Conservation (phyloP, 495 filamentous ascomycete species). For the Neurospora sp. region DNA sequence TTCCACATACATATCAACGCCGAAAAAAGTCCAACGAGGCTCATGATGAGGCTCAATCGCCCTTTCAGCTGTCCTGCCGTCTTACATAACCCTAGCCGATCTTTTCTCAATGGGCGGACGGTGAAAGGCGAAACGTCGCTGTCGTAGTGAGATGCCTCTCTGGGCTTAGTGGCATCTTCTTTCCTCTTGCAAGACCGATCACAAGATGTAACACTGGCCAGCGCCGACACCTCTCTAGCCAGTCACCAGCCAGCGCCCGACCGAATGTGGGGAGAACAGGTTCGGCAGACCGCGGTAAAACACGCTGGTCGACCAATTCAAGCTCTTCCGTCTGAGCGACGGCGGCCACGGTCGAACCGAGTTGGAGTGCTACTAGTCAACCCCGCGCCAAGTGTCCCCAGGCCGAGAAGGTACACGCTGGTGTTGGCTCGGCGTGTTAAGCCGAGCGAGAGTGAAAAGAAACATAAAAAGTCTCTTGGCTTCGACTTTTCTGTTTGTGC, state of each 20-base stretch:
- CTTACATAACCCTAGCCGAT: neutral
- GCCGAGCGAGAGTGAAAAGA: neutral
- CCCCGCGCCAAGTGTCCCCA: neutral
- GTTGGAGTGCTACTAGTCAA: neutral
- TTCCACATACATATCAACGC: neutral
- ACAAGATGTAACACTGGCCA: neutral
- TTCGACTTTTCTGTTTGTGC: neutral
- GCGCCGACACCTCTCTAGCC: neutral
- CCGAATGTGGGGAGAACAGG: neutral
- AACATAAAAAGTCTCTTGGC: neutral
- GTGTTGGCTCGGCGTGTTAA: neutral
- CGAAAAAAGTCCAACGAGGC: neutral
- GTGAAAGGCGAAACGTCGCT: neutral
- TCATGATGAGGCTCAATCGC: neutral
- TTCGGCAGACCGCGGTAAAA: conserved; percentile 10
- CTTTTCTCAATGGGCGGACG: neutral
- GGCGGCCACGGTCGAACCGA: neutral
- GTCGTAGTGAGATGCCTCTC: neutral
- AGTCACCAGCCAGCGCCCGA: neutral
- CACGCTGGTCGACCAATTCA: neutral
- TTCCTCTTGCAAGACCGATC: neutral
- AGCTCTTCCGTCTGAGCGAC: conserved; percentile 5
- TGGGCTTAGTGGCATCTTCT: neutral
- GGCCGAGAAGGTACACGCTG: neutral
- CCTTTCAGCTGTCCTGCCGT: neutral